Base-by-base conservation (phyloP, 1,139 yeast species). In the Starmera stellimalicola region DNA sequence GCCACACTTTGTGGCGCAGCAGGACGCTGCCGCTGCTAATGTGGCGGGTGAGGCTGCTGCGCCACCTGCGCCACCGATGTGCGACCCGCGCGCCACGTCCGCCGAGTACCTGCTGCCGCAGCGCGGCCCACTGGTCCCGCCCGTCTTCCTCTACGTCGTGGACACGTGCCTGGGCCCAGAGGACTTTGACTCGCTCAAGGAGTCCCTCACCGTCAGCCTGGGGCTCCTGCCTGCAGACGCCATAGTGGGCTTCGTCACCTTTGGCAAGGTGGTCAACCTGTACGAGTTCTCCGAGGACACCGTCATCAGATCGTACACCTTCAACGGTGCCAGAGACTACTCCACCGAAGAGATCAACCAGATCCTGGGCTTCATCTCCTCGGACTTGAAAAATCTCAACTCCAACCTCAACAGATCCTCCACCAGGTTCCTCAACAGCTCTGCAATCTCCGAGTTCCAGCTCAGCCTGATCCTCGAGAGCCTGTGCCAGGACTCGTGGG, bases 221-320 rank as follows among this genome's bases (percentile, higher is more conserved):
- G 65, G 71, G 39, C 60, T 77, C 38, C 57, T 80, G 17, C 88
- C 88, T 0, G 70, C 71, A 19, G 62, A 75, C 42, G 65, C 83
- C 1, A 50, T 70, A 26, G 70, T 77, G 22, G 80, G 80, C 3
- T 54, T 77, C 19, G 59, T 80, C 30, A 63, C 80, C 0, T 80
- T 54, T 55, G 91, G 88, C 3, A 76, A 76, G 37, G 66, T 77
- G 43, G 81, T 79, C 12, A 68, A 67, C 44, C 62, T 81, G 16
- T 80, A 77, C 49, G 82, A 79, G 47, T 52, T 77, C 18, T 51
- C 60, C 1, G 48, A 54, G 17, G 56, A 53, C 29, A 62, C 61
- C 18, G 47, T 56, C 16, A 34, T 47, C 26, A 54, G 51, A 31
- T 44, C 56, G 2, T 58, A 58, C 35, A 60, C 68, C 3, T 79